Percentiles rank a stretch among this genome's conserved stretches.
Conservation (phyloP, 495 filamentous ascomycete species). For the Niebla homalea region DNA sequence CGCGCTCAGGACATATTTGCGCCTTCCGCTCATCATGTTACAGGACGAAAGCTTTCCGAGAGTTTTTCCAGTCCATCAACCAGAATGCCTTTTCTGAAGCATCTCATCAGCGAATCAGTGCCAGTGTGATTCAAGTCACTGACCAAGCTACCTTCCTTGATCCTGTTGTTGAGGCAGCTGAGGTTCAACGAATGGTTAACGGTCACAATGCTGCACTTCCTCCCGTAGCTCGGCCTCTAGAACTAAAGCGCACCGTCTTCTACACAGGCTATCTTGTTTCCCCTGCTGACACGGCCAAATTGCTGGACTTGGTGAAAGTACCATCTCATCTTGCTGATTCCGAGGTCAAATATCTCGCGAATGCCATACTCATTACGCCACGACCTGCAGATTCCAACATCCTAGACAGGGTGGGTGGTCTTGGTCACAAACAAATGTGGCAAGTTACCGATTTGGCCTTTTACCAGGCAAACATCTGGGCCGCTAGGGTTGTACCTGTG, state of each 20-base stretch:
- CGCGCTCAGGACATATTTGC: background rate
- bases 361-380: constrained; percentile 79
- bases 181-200: constrained; percentile 83
- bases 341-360: constrained; percentile 73
- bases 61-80: constrained; percentile 68
- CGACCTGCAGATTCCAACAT: constrained; percentile 53
- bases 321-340: constrained; percentile 41
- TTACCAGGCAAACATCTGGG: constrained; percentile 76
- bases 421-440: constrained; percentile 72
- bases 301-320: constrained; percentile 53
- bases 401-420: constrained; percentile 69
- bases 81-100: constrained; percentile 25
- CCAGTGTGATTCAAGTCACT: constrained; percentile 78
- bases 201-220: constrained; percentile 53
- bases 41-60: constrained; percentile 63
- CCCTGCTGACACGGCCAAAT: constrained; percentile 48
- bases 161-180: constrained; percentile 66
- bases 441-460: constrained; percentile 61
- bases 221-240: constrained; percentile 27
- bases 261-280: constrained; percentile 90
- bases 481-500: constrained; percentile 61
- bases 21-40: constrained; percentile 8
- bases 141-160: constrained; percentile 67
- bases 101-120: constrained; percentile 45
- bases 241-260: constrained; percentile 76